These are phyloP conservation scores for Cladosporium sp. DNA, from an alignment of 2,329 filamentous ascomycete genomes.

Conservation along the genomic window DNA sequence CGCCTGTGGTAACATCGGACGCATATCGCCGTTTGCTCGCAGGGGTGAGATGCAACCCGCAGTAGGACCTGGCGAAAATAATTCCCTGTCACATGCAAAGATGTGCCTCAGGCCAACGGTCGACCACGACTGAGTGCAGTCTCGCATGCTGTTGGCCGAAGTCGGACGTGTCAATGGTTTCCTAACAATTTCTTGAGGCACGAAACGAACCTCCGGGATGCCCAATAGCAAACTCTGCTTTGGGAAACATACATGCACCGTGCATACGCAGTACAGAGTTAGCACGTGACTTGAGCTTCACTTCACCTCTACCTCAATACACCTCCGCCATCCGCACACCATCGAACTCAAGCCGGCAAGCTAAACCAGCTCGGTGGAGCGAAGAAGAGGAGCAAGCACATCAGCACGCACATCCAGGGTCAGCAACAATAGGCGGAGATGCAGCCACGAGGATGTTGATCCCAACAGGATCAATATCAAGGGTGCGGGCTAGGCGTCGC, in stretches of 20 bases:
- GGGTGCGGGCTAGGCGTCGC: conserved; percentile 40
- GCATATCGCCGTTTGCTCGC: conserved; percentile 3
- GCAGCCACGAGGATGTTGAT: conserved; percentile 40
- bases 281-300: conserved; percentile 13
- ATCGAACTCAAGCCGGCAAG: conserved; percentile 17
- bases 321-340: conserved; percentile 15
- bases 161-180: conserved; percentile 8
- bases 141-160: conserved; percentile 1
- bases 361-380: conserved; percentile 17
- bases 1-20: neutral
- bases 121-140: neutral
- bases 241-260: conserved; percentile 4
- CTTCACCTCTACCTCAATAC: conserved; percentile 12
- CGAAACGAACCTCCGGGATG: conserved; percentile 10
- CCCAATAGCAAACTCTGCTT: conserved; percentile 10
- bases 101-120: conserved; percentile 7
- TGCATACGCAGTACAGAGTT: conserved; percentile 8
- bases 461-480: conserved; percentile 35
- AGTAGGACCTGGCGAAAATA: neutral
- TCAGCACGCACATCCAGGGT: conserved; percentile 37
- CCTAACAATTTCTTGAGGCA: conserved; percentile 10
- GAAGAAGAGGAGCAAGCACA: conserved; percentile 16
- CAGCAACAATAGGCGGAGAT: conserved; percentile 41
- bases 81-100: conserved; percentile 2
- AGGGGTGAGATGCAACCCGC: neutral